phyloP scores from a whole-genome alignment of 768 basidiomycete genomes.

The Glaciozyma antarctica region DNA sequence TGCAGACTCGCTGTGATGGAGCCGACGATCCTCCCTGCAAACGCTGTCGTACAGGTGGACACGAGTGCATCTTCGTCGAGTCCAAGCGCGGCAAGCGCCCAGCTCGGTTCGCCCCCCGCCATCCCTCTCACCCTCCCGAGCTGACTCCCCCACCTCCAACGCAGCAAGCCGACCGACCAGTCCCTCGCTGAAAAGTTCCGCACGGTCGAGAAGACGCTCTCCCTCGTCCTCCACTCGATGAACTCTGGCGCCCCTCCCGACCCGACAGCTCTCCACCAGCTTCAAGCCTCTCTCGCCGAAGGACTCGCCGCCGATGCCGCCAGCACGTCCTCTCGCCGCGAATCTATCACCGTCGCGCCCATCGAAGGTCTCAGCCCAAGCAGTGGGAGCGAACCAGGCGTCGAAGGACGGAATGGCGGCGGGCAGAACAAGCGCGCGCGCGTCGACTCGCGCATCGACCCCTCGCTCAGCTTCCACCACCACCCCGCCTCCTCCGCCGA shows the following conservation, averaged over 20 bases:
- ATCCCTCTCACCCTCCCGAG: not conserved
- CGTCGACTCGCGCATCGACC: not conserved
- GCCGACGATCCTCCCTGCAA: slow-evolving; percentile 23
- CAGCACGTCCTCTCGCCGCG: not conserved
- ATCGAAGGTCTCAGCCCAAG: not conserved
- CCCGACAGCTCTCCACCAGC: not conserved
- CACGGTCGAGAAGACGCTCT: slow-evolving; percentile 11
- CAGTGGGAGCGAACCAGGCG: not conserved
- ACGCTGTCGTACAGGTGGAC: slow-evolving; percentile 10
- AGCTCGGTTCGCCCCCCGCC: not conserved
- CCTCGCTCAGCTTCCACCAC: not conserved
- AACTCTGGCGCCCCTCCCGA: slow-evolving; percentile 18
- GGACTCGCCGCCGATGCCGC: slow-evolving; percentile 3
- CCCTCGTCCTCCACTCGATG: slow-evolving; percentile 19
- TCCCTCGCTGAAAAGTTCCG: slow-evolving; percentile 19
- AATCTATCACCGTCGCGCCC: not conserved
- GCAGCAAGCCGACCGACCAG: not conserved
- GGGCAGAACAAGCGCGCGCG: not conserved
- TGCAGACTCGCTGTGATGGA: slow-evolving; percentile 20
- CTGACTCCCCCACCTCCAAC: not conserved
- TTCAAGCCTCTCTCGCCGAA: slow-evolving; percentile 15
- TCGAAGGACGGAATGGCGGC: not conserved
- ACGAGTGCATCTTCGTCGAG: slow-evolving; percentile 25
- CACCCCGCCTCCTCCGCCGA: too few species aligned
- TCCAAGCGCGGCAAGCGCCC: slow-evolving; percentile 23